Evolutionary conservation across 352 stramenopile genomes (phyloP), one percentile per base, ranked within the genome.

Genomic region (Phytophthora fragariaefolia): DNA sequence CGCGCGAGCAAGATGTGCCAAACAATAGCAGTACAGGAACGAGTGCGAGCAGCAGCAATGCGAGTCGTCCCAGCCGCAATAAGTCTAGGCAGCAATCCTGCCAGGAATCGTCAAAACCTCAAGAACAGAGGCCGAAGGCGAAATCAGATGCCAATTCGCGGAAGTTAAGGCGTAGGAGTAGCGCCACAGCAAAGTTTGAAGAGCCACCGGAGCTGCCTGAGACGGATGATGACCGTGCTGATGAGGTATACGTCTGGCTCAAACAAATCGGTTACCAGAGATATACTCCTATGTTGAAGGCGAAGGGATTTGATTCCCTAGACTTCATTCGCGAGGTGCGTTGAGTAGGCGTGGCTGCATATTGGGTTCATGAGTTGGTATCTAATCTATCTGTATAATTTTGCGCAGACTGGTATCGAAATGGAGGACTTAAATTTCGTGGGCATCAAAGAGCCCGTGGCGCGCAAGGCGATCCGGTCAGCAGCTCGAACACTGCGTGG

Each of bases 381-480:
- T n/a, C 51, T 71, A 27, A 71, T 18, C 17, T 49, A 42, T 2
- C 22, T 57, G n/a, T 12, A 17, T 63, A 63, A 17, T 60, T 34
- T 23, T 69, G 20, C 34, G 34, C 43, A 96, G 88, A 96, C 86
- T 54, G 88, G 88, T 10, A 92, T 96, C 49, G 86, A 92, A 49
- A 89, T 85, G 56, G 88, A 93, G 53, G 88, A 96, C 43, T 67
- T 96, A 10, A 94, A 96, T 70, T 96, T 96, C 51, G 64, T 96
- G 40, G 85, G 83, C 36, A 92, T 96, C 50, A 89, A 91, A 36
- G 84, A 92, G 58, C 27, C 81, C 1, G 40, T 74, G 3, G 83
- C 83, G 7, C 77, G 85, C n/a, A 84, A 85, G 62, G 59, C 79
- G 27, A 79, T 95, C 59, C 82, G 83, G 13, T 74, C 73, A 45